Evolutionary conservation across 2,329 filamentous ascomycete genomes (phyloP).

Genomic region (Pestalotiopsis sp.): DNA sequence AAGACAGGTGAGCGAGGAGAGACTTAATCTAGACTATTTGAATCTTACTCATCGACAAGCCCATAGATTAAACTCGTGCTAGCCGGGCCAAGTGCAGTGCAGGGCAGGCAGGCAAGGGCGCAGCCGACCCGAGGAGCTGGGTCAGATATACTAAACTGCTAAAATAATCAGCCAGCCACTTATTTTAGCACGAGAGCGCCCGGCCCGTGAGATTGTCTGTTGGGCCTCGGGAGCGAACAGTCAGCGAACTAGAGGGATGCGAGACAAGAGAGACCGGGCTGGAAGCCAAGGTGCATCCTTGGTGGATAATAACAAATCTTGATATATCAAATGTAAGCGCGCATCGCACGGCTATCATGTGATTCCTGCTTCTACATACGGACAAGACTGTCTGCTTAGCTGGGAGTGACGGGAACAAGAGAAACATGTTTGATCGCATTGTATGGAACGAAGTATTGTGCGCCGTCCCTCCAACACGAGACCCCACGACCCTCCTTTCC

Average conservation of each 20-base stretch:
- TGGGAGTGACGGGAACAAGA: no score
- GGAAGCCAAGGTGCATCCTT: no score
- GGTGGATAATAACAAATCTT: not conserved
- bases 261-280: no score
- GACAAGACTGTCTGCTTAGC: no score
- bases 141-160: not conserved
- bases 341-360: not conserved
- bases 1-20: not conserved
- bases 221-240: not conserved
- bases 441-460: not conserved
- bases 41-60: not conserved
- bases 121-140: not conserved
- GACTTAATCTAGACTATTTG: not conserved
- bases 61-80: not conserved
- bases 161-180: not conserved
- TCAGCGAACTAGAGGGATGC: no score
- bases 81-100: not conserved
- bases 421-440: not conserved
- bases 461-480: not conserved
- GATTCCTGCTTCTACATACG: not conserved
- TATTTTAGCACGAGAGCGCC: not conserved
- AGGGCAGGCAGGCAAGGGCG: not conserved
- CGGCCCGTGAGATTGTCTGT: not conserved
- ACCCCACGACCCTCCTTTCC: not conserved
- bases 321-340: not conserved